These are phyloP conservation scores for Erucastrum elatum DNA, from an alignment of 345 rosid species.

Conservation along the genomic window DNA sequence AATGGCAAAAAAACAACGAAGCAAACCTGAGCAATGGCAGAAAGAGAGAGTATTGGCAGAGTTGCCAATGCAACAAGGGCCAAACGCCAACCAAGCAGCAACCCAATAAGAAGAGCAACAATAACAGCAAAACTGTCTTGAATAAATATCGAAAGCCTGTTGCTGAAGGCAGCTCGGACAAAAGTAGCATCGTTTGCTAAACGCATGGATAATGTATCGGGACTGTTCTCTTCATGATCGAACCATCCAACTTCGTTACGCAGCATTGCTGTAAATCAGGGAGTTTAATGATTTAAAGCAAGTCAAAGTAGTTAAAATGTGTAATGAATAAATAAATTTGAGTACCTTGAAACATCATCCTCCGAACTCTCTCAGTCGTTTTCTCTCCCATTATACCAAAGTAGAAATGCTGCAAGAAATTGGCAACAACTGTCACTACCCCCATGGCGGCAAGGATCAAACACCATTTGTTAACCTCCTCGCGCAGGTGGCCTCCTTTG, in stretches of 20 bases:
- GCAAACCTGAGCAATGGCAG: conserved; percentile 97
- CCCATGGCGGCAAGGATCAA: conserved; percentile 99
- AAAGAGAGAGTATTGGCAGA: conserved; percentile 76
- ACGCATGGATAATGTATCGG: conserved; percentile 96
- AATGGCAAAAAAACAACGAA: neutral
- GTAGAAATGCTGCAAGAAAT: conserved; percentile 96
- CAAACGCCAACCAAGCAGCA: conserved; percentile 88
- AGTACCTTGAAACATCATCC: conserved; percentile 99
- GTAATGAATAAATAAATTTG: neutral
- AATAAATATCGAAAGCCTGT: conserved; percentile 93
- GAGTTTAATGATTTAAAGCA: conserved; percentile 25
- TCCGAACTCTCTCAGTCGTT: conserved; percentile 94
- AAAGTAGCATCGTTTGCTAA: conserved; percentile 99
- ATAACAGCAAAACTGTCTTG: conserved; percentile 93
- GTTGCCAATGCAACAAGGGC: conserved; percentile 97
- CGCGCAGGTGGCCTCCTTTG: conserved; percentile 47
- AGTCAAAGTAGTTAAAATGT: conserved; percentile 16
- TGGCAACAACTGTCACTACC: conserved; percentile 92
- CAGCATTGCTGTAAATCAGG: conserved; percentile 78
- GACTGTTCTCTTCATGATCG: conserved; percentile 96
- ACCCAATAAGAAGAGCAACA: conserved; percentile 87
- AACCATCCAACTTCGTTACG: conserved; percentile 99
- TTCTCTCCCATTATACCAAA: conserved; percentile 99
- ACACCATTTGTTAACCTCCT: conserved; percentile 95
- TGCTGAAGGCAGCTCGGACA: conserved; percentile 98